A percentile compares a stretch with the other conserved stretches of the same genome.
Conservation (phyloP, 441 rosid genomes). For the Gossypium schwendimanii region DNA sequence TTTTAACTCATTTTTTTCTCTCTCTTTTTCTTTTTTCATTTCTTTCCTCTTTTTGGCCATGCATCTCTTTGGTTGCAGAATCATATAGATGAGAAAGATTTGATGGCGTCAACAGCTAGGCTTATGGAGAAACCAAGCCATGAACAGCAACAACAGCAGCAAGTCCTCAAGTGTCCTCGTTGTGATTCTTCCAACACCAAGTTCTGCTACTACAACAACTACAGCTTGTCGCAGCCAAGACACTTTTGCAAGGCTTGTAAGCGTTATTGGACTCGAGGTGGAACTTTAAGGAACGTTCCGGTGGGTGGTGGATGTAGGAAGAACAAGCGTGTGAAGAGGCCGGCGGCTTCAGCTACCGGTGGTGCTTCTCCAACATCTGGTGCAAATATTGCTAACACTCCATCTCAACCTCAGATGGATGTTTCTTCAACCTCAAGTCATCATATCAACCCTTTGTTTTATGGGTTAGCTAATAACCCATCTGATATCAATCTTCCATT, state of each 20-base stretch:
- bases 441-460: constrained; percentile 42
- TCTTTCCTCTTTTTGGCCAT: not conserved
- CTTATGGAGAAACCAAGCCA: constrained; percentile 27
- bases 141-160: constrained; percentile 22
- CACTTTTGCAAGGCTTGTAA: constrained; percentile 73
- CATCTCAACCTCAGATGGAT: constrained; percentile 27
- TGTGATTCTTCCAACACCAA: constrained; percentile 67
- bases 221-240: constrained; percentile 63
- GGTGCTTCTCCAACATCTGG: constrained; percentile 24
- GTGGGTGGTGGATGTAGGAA: constrained; percentile 67
- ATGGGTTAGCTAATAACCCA: constrained; percentile 33
- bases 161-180: constrained; percentile 50
- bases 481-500: constrained; percentile 40
- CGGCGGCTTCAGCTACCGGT: constrained; percentile 23
- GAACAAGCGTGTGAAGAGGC: constrained; percentile 41
- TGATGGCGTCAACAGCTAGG: constrained; percentile 30
- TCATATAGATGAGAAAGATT: constrained; percentile 39
- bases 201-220: constrained; percentile 72
- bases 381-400: constrained; percentile 27
- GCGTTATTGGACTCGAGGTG: constrained; percentile 67
- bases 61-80: constrained; percentile 19
- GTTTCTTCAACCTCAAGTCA: constrained; percentile 29
- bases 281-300: constrained; percentile 63
- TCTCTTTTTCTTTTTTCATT: not conserved
- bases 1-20: constrained; percentile 18